These are phyloP conservation scores for Cordyceps militaris DNA, from an alignment of 2,329 filamentous ascomycete genomes.

Conservation along the genomic window DNA sequence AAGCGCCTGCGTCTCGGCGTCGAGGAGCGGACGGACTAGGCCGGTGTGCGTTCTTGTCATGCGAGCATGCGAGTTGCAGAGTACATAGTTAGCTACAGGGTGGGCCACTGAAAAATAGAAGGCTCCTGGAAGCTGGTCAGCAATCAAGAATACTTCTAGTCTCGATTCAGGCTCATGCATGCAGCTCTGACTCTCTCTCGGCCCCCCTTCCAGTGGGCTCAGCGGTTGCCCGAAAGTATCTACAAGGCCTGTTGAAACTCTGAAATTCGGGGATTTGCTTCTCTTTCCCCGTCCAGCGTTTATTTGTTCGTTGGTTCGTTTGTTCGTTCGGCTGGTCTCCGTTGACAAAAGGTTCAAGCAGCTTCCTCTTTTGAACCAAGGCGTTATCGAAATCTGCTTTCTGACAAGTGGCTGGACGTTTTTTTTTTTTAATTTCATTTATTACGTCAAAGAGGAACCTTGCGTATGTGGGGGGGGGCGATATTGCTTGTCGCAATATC, in stretches of 20 bases:
- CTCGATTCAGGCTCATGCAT: slow-evolving; percentile 1
- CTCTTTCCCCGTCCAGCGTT: too few relatives aligned
- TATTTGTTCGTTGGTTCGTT: too few relatives aligned
- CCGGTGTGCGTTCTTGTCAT: not conserved
- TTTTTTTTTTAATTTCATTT: not conserved
- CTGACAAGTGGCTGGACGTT: too few relatives aligned
- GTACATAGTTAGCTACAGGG: too few relatives aligned
- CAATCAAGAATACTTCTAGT: slow-evolving; percentile 3
- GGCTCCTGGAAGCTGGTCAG: not conserved
- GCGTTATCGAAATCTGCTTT: too few relatives aligned
- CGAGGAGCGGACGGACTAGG: too few relatives aligned
- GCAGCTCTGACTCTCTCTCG: not conserved
- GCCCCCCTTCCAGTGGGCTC: not conserved
- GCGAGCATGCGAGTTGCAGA: not conserved
- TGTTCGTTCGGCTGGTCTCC: not conserved
- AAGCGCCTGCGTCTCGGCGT: too few relatives aligned
- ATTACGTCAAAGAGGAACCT: not conserved
- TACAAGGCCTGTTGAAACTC: not conserved
- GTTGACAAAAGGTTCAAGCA: too few relatives aligned
- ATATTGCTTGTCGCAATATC: not conserved
- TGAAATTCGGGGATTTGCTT: not conserved
- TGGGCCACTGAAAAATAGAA: not conserved
- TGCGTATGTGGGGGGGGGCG: too few relatives aligned
- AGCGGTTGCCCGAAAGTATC: not conserved
- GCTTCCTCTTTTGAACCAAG: not conserved